Evolutionary conservation across 2,329 filamentous ascomycete genomes (phyloP).

Genomic region (Ophiosphaerella herpotricha): DNA sequence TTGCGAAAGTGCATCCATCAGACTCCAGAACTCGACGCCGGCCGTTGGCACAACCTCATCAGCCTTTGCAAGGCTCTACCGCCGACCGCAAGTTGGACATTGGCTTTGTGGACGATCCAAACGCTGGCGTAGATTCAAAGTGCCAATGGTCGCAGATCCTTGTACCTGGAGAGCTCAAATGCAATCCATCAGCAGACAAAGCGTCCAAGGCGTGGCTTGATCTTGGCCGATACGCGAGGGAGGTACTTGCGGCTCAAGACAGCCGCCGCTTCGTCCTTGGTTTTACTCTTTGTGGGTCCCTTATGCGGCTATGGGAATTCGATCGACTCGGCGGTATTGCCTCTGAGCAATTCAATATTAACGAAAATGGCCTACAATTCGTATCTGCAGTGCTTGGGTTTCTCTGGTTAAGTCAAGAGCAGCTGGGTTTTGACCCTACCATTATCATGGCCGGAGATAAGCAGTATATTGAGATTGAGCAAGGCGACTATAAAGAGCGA

Average conservation of each 20-base stretch:
- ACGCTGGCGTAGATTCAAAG: conserved; percentile 19
- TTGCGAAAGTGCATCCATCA: no score
- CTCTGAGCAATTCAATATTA: conserved; percentile 54
- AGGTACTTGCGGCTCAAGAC: conserved; percentile 46
- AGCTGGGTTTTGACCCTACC: conserved; percentile 53
- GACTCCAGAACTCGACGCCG: conserved; percentile 5
- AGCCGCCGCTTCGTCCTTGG: conserved; percentile 50
- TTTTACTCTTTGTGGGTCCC: conserved; percentile 54
- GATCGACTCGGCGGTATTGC: conserved; percentile 53
- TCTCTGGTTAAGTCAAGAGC: conserved; percentile 48
- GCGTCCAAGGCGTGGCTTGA: conserved; percentile 41
- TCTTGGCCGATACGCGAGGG: conserved; percentile 51
- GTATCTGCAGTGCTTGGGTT: conserved; percentile 50
- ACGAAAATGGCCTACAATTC: conserved; percentile 49
- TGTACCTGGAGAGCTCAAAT: conserved; percentile 54
- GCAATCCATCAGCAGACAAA: conserved; percentile 50
- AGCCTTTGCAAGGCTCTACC: conserved; percentile 25
- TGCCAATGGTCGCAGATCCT: conserved; percentile 51
- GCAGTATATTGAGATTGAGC: conserved; percentile 49
- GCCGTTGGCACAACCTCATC: conserved; percentile 21
- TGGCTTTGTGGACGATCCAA: conserved; percentile 26
- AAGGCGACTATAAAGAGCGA: conserved; percentile 18
- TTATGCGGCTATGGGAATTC: conserved; percentile 33
- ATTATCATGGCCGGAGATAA: conserved; percentile 41
- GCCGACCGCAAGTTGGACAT: conserved; percentile 30